Evolutionary conservation across 164 flowering plant species (phyloP).

Genomic region (Chloranthus sessilifolius): DNA sequence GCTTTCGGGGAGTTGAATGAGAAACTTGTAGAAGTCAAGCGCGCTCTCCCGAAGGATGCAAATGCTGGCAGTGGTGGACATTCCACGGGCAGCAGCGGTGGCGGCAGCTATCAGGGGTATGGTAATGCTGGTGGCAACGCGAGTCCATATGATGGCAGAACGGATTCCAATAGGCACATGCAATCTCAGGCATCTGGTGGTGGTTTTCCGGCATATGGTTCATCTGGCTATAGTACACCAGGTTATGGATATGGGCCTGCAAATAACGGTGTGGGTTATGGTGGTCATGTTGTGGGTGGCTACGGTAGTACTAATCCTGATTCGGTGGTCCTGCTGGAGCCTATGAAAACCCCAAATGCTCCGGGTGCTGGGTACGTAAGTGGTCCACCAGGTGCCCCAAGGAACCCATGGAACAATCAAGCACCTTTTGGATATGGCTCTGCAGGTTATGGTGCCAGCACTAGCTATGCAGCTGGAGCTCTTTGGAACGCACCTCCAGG

Average conservation of each 20-base stretch:
- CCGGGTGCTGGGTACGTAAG: slow-evolving; percentile 66
- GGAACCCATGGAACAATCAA: slow-evolving; percentile 71
- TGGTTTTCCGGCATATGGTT: slow-evolving; percentile 70
- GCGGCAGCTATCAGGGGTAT: slow-evolving; percentile 64
- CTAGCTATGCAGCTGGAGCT: slow-evolving; percentile 28
- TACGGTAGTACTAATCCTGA: slow-evolving; percentile 64
- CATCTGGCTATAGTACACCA: slow-evolving; percentile 66
- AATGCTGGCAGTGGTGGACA: slow-evolving; percentile 54
- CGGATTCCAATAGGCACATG: slow-evolving; percentile 74
- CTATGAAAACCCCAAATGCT: slow-evolving; percentile 66
- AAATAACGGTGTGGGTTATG: slow-evolving; percentile 72
- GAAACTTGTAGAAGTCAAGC: slow-evolving; percentile 79
- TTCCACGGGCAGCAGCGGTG: slow-evolving; percentile 50
- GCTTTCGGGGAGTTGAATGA: slow-evolving; percentile 76
- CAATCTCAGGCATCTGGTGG: slow-evolving; percentile 66
- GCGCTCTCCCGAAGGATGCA: slow-evolving; percentile 88
- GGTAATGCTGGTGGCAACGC: slow-evolving; percentile 53
- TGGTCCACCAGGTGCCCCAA: slow-evolving; percentile 62
- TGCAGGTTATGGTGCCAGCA: slow-evolving; percentile 60
- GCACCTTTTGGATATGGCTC: slow-evolving; percentile 75
- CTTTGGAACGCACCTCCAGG: slow-evolving; percentile 41
- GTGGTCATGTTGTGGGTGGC: slow-evolving; percentile 54
- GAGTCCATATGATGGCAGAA: slow-evolving; percentile 55
- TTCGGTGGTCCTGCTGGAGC: slow-evolving; percentile 64
- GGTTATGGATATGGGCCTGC: slow-evolving; percentile 82